Evolutionary conservation across 345 rosid species (phyloP), one percentile per base, ranked within the genome.

Genomic region (Ricinus communis): DNA sequence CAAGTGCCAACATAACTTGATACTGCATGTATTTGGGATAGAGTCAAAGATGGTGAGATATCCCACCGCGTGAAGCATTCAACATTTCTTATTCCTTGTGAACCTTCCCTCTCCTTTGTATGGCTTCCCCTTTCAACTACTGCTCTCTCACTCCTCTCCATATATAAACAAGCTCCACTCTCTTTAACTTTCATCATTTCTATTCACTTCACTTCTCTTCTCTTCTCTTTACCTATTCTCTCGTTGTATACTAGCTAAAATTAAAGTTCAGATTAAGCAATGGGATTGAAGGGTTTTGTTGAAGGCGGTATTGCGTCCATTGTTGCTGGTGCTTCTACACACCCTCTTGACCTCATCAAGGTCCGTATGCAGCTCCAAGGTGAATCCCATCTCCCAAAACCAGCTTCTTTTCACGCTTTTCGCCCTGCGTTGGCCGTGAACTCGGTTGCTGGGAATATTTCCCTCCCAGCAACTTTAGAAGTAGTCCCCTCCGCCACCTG

Each of bases 241-340:
- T 33, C 6, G 38, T n/a, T n/a, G n/a, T n/a, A 33, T 33, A 2
- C 38, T 6, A 33, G 38, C 38, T 33, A 33, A 33, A 33, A 33
- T 33, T 33, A 33, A 2, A 2, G 6, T 2, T 6, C 6, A 33
- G 6, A 33, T n/a, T n/a, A 33, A 33, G 38, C 38, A 36, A 73
- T 73, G 71, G 77, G 77, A 46, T 59, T 73, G 22, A 73, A 73
- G 49, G 71, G 77, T 36, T 74, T 74, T 49, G 59, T 52, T 73
- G 71, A 66, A 56, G 76, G 76, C 13, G 76, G 66, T 25, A 49
- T 73, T 36, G 77, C 77, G 53, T 74, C 72, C 61, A 60, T 67
- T 4, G 50, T 66, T 12, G 66, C 71, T 3, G 77, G 77, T 0
- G 71, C 72, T 13, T 49, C 68, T 53, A 74, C 77, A 0, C 77